phyloP scores from a whole-genome alignment of 768 basidiomycete species.

The Agaricus blazei region DNA sequence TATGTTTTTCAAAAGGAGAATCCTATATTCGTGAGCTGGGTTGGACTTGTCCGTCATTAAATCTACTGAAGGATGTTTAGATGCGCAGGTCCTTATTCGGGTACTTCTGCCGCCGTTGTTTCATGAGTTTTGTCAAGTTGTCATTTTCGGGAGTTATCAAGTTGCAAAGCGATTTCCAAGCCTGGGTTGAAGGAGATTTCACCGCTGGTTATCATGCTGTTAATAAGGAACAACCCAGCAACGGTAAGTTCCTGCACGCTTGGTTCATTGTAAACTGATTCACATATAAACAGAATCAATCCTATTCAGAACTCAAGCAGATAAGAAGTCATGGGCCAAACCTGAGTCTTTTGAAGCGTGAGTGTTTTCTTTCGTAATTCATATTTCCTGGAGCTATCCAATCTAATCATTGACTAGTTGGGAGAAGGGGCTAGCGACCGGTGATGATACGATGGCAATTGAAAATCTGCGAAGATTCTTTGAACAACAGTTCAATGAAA shows the following conservation, averaged over 20 bases:
- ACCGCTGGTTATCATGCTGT: constrained; percentile 43
- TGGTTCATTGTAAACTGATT: not conserved
- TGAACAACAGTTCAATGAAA: constrained; percentile 80
- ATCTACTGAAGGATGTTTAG: constrained; percentile 28
- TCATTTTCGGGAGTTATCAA: constrained; percentile 69
- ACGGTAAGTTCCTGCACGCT: constrained; percentile 11
- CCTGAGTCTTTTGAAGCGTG: constrained; percentile 57
- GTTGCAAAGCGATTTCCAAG: constrained; percentile 60
- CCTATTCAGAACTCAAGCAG: constrained; percentile 59
- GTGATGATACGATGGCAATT: constrained; percentile 64
- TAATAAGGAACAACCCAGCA: constrained; percentile 48
- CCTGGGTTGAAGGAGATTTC: constrained; percentile 51
- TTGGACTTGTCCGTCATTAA: not conserved
- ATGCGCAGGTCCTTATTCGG: constrained; percentile 75
- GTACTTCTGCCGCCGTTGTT: constrained; percentile 75
- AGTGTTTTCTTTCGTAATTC: constrained; percentile 16
- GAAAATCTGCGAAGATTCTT: constrained; percentile 77
- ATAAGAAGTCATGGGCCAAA: constrained; percentile 64
- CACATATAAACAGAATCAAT: constrained; percentile 35
- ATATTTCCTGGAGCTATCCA: not conserved
- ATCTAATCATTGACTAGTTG: constrained; percentile 38
- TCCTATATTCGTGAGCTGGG: constrained; percentile 18
- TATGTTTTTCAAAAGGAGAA: constrained; percentile 14
- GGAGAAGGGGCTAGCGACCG: constrained; percentile 57
- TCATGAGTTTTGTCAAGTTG: constrained; percentile 68